Base-by-base conservation (phyloP, 2,329 filamentous ascomycete genomes). In the Ascochyta viciae-villosae region DNA sequence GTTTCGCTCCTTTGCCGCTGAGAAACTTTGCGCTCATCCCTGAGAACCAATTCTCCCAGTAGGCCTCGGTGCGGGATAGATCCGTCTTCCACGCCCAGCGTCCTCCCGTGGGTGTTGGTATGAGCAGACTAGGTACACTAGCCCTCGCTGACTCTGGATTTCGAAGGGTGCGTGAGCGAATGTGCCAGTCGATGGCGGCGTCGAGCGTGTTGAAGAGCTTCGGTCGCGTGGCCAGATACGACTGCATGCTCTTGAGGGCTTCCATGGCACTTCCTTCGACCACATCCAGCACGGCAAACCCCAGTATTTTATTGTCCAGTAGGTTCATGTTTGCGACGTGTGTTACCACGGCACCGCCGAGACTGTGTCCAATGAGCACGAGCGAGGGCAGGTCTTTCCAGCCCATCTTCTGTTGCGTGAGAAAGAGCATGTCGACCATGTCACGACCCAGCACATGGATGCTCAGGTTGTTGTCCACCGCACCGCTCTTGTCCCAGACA, bases 251-350 rank as follows among this genome's bases (percentile, higher is more conserved):
- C 74, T 92, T 88, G 49, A 99, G 82, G 3, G 95, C 94, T 74
- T 98, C 95, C 76, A 99, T 94, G 31, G 95, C 95, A 0, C 91
- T 96, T 10, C 95, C 85, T 77, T 99, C 95, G 26, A 99, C 95
- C 4, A 99, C 92, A 76, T 99, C 95, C 15, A 99, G 81, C 7
- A 98, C 93, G 3, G 88, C 91, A 76, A 94, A 96, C 19, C 91
- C 95, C 15, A 98, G 80, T 1, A 98, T 74, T 24, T 87, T 83
- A 34, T 78, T 74, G 1, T 89, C 90, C 33, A 96, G 78, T 35
- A 82, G 78, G 1, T 86, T 86, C 16, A 82, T 83, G 68, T 85
- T 87, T 12, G 93, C 92, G 52, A 96, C 81, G 68, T 96, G 87
- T 0, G 92, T 96, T 8, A 96, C 87, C 0, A 98, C 91, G 6